Base-by-base conservation (phyloP, 2,329 filamentous ascomycete genomes). In the Ophiostoma piceae region DNA sequence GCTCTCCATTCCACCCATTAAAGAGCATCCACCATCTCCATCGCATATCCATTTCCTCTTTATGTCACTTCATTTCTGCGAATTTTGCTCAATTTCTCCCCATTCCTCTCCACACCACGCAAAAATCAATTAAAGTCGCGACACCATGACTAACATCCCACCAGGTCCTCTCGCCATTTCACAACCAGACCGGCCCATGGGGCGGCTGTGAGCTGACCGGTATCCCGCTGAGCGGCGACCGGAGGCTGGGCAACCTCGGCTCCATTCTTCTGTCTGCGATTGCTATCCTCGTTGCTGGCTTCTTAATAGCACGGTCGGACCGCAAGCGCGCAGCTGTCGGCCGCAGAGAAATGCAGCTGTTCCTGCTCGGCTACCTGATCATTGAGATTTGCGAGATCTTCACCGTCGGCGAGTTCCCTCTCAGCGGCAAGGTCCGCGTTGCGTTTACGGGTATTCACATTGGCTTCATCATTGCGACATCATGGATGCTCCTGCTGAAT, bases 361-460 rank as follows among this genome's bases (percentile, higher is more conserved):
- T 99, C 81, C 86, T 99, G 67, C 73, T 92, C 60, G 90, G 91
- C 67, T 99, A 92, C 79, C 90, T 96, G 70, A 80, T 98, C 71
- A 88, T 98, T 72, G 88, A 91, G 75, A 91, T 99, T 76, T 97
- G 94, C 80, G 95, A 98, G 79, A 97, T 99, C 76, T 97, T 99
- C 81, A 94, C 93, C 0, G 88, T 98, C 47, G 95, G 95, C 74
- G 91, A 90, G 39, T 94, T 99, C 76, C 93, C 94, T 2, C 81
- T 97, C 26, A 82, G 86, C 74, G 81, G 84, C 68, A 87, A 81
- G 67, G 90, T 92, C 71, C 88, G 93, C 78, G 85, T 91, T 75
- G 92, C 87, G 9, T 99, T 99, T 77, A 92, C 91, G 16, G 94
- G 91, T 43, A 89, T 95, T 54, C 95, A 99, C 78, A 87, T 99